phyloP scores from a whole-genome alignment of 345 rosid species.

The Citrus inodora region DNA sequence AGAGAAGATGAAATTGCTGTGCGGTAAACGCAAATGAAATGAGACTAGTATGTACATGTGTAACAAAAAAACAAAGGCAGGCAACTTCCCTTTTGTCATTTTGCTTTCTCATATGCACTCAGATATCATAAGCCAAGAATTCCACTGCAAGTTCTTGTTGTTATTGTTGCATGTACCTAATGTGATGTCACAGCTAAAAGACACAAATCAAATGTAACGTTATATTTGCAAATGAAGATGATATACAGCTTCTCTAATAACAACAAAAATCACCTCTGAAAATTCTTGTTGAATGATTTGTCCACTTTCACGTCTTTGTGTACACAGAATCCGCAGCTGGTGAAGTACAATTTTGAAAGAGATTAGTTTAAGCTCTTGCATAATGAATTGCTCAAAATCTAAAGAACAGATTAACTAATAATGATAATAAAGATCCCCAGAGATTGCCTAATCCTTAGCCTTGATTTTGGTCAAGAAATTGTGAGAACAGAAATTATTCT shows the following conservation, averaged over 20 bases:
- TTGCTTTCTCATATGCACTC: background rate
- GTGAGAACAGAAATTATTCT: background rate
- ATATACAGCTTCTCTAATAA: background rate
- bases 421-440: background rate
- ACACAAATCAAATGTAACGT: background rate
- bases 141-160: background rate
- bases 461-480: background rate
- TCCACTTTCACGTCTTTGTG: background rate
- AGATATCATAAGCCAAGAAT: background rate
- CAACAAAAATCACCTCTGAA: background rate
- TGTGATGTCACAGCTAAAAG: constrained; percentile 2
- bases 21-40: background rate
- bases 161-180: background rate
- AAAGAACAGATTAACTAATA: background rate
- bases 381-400: background rate
- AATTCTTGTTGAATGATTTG: background rate
- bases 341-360: background rate
- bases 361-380: background rate
- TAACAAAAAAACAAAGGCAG: background rate
- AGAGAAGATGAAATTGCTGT: background rate
- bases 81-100: background rate
- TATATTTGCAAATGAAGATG: constrained; percentile 2
- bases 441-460: background rate
- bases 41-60: background rate
- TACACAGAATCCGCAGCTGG: background rate